Percentiles rank a stretch among this genome's conserved stretches.
phyloP scores from a whole-genome alignment of 352 stramenopile species.

The Phytophthora europaea region DNA sequence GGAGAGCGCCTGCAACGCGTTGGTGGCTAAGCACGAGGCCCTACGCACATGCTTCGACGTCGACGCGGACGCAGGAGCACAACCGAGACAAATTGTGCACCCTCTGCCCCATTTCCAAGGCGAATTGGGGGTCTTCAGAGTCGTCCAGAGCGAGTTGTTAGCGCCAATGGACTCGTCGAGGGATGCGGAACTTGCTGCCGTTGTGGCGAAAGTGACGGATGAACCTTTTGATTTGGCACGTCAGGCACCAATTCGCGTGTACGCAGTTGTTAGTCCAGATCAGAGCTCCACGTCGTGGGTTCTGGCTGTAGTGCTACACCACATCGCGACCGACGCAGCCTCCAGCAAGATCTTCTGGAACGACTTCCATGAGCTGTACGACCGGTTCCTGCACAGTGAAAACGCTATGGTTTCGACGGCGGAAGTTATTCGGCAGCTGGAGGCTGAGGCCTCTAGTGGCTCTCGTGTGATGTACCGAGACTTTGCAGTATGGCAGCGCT shows the following conservation, averaged over 20 bases:
- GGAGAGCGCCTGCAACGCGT: slow-evolving; percentile 30
- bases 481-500: slow-evolving; percentile 57
- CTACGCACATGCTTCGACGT: slow-evolving; percentile 56
- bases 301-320: slow-evolving; percentile 56
- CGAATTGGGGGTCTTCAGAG: slow-evolving; percentile 2
- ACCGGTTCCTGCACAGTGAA: slow-evolving; percentile 3
- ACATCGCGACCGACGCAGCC: slow-evolving; percentile 64
- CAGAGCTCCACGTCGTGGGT: slow-evolving; percentile 29
- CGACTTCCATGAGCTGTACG: slow-evolving; percentile 47
- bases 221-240: slow-evolving; percentile 49
- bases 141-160: slow-evolving; percentile 17
- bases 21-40: slow-evolving; percentile 55
- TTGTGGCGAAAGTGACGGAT: slow-evolving; percentile 31
- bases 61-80: slow-evolving; percentile 35
- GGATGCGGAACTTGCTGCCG: slow-evolving; percentile 20
- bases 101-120: slow-evolving; percentile 27
- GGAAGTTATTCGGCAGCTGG: slow-evolving; percentile 12
- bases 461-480: slow-evolving; percentile 51
- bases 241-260: slow-evolving; percentile 52
- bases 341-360: slow-evolving; percentile 60
- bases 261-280: slow-evolving; percentile 27
- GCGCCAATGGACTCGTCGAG: background rate
- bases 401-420: background rate
- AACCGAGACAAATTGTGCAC: slow-evolving; percentile 46
- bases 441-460: slow-evolving; percentile 6